These are phyloP conservation scores for Fusarium abutilonis DNA, from an alignment of 2,329 filamentous ascomycete genomes.

Conservation along the genomic window DNA sequence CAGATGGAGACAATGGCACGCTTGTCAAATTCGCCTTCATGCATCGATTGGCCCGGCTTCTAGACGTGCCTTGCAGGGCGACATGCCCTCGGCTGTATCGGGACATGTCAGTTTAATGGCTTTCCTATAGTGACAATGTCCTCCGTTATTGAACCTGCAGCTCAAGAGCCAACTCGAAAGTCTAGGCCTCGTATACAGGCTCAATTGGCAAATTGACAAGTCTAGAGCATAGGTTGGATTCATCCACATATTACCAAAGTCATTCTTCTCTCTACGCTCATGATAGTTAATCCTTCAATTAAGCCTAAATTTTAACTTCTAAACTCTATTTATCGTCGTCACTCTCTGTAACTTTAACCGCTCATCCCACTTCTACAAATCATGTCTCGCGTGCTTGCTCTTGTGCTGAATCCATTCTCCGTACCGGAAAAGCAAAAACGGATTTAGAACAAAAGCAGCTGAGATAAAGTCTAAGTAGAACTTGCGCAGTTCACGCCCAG, in stretches of 20 bases:
- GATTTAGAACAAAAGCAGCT: conserved; percentile 8
- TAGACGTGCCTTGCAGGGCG: background rate
- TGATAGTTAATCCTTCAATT: background rate
- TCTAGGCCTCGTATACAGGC: background rate
- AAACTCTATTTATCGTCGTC: background rate
- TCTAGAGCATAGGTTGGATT: too few relatives aligned
- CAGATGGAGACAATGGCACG: background rate
- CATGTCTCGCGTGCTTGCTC: background rate
- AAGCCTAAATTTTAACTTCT: background rate
- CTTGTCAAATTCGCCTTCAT: background rate
- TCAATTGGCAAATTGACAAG: too few relatives aligned
- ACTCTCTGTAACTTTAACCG: background rate
- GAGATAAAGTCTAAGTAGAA: conserved; percentile 6
- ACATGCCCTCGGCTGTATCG: background rate
- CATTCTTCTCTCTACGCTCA: too few relatives aligned
- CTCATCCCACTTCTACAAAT: background rate
- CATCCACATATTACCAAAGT: too few relatives aligned
- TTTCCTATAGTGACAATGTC: background rate
- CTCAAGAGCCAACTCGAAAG: background rate
- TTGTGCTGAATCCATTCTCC: background rate
- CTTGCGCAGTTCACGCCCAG: conserved; percentile 2
- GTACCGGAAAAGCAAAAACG: background rate
- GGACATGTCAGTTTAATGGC: background rate
- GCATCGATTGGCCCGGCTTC: background rate
- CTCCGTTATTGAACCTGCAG: background rate